A percentile compares a stretch with the other conserved stretches of the same genome.
Evolutionary conservation across 139 green algal genomes (phyloP).

Genomic region (Chlorella sp.): DNA sequence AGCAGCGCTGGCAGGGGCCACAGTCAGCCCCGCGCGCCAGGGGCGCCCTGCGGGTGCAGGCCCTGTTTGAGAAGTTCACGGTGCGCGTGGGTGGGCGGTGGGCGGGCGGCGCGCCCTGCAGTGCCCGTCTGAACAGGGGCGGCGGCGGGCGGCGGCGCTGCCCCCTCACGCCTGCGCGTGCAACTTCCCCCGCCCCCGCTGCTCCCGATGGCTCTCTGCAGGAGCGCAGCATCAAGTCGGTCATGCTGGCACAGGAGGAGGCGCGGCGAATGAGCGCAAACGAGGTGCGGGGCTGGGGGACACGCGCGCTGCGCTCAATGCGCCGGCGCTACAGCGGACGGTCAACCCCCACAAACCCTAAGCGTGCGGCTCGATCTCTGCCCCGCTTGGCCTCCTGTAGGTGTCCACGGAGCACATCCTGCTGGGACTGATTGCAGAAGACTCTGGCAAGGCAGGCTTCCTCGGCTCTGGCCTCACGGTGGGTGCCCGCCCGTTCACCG

Average conservation of each 20-base stretch:
- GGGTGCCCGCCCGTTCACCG: conserved; percentile 15
- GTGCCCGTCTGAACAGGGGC: not conserved
- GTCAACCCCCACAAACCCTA: not conserved
- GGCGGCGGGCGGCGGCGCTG: not conserved
- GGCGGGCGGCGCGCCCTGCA: not conserved
- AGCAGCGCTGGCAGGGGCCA: not conserved
- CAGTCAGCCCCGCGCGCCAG: not conserved
- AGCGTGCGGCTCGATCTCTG: not conserved
- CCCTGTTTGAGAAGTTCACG: conserved; percentile 36
- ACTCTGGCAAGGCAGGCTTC: conserved; percentile 71
- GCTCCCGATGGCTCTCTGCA: conserved; percentile 43
- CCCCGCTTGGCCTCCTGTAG: conserved; percentile 36
- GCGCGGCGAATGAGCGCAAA: conserved; percentile 63
- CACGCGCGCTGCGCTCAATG: not conserved
- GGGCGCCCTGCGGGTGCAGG: not conserved
- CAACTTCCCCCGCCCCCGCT: not conserved
- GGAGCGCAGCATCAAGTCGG: conserved; percentile 85
- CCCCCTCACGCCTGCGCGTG: not conserved
- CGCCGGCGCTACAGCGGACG: not conserved
- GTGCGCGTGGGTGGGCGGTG: too few relatives aligned
- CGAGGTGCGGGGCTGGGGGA: conserved; percentile 58
- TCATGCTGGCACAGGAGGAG: conserved; percentile 87
- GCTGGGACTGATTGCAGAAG: conserved; percentile 89
- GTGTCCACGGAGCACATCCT: conserved; percentile 88
- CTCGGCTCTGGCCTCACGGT: conserved; percentile 76